Percentiles rank a stretch among this genome's conserved stretches.
Conservation (phyloP, 192 early-diverging fungal genomes). For the Coemansia sp. region DNA sequence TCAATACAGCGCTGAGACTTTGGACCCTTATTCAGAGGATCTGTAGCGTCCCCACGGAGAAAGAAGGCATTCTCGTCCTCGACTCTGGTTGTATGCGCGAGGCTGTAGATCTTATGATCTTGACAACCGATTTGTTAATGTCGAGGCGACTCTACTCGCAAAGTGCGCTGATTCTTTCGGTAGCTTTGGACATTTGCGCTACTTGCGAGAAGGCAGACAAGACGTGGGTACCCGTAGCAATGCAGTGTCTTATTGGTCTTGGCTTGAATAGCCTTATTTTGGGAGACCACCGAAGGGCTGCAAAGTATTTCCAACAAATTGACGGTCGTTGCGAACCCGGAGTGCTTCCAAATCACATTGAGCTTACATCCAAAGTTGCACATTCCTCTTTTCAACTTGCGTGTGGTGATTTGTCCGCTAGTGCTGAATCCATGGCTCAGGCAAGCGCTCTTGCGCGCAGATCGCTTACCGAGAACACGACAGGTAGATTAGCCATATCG, state of each 20-base stretch:
- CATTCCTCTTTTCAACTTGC: slow-evolving; percentile 29
- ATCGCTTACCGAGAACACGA: slow-evolving; percentile 5
- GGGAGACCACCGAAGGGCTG: slow-evolving; percentile 18
- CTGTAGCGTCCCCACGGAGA: neutral
- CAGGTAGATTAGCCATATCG: neutral
- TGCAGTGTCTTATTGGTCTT: slow-evolving; percentile 34
- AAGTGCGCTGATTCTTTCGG: slow-evolving; percentile 7
- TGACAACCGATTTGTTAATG: slow-evolving; percentile 27
- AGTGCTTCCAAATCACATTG: slow-evolving; percentile 30
- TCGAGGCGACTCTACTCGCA: slow-evolving; percentile 33
- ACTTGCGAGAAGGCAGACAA: slow-evolving; percentile 22
- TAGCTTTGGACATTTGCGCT: slow-evolving; percentile 4
- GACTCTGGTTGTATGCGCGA: slow-evolving; percentile 31
- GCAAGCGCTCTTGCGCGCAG: slow-evolving; percentile 18
- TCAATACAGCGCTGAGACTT: slow-evolving; percentile 10
- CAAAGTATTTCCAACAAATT: slow-evolving; percentile 18
- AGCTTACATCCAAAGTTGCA: slow-evolving; percentile 25
- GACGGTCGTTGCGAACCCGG: slow-evolving; percentile 30
- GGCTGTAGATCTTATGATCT: slow-evolving; percentile 17
- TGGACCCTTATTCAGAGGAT: slow-evolving; percentile 20
- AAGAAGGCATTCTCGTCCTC: neutral
- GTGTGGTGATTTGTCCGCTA: slow-evolving; percentile 18
- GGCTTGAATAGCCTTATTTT: slow-evolving; percentile 20
- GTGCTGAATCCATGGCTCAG: slow-evolving; percentile 12
- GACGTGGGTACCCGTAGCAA: slow-evolving; percentile 20